phyloP scores from a whole-genome alignment of 2,329 filamentous ascomycete species.

The Colletotrichum cordylinicola region DNA sequence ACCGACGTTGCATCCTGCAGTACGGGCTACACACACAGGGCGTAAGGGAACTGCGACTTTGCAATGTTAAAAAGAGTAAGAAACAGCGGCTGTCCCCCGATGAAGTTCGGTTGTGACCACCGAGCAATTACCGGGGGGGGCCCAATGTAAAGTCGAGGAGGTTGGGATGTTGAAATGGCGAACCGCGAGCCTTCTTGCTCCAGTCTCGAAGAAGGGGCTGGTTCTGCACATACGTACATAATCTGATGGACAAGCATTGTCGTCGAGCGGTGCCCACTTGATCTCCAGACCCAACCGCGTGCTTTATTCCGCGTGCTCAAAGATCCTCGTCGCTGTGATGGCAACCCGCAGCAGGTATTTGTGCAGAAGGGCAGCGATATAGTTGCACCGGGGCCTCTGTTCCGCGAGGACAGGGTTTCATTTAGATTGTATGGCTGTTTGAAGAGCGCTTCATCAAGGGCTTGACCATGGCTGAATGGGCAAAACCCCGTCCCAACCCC shows the following conservation, averaged over 20 bases:
- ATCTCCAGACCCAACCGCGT: not conserved
- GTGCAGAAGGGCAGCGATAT: not conserved
- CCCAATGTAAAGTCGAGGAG: not conserved
- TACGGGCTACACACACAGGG: not conserved
- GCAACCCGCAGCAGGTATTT: not conserved
- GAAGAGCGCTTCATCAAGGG: not conserved
- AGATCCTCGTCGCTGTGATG: not conserved
- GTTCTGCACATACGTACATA: not conserved
- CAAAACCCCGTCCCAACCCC: not conserved
- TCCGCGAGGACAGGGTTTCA: not conserved
- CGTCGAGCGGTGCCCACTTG: not conserved
- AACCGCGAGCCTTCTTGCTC: not conserved
- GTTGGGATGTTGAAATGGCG: not conserved
- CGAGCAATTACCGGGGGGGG: slow-evolving; percentile 10
- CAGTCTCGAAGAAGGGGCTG: not conserved
- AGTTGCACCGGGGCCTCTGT: not conserved
- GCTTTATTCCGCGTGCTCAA: not conserved
- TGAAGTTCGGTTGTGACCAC: slow-evolving; percentile 5
- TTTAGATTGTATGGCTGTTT: not conserved
- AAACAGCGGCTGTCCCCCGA: not conserved
- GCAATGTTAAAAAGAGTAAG: not conserved
- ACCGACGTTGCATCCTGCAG: slow-evolving; percentile 11
- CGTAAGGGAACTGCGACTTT: not conserved
- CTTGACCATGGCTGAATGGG: not conserved
- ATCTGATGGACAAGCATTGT: not conserved